A percentile compares a stretch with the other conserved stretches of the same genome.
Evolutionary conservation across 768 basidiomycete species (phyloP).

Genomic region (Tylopilus sp.): DNA sequence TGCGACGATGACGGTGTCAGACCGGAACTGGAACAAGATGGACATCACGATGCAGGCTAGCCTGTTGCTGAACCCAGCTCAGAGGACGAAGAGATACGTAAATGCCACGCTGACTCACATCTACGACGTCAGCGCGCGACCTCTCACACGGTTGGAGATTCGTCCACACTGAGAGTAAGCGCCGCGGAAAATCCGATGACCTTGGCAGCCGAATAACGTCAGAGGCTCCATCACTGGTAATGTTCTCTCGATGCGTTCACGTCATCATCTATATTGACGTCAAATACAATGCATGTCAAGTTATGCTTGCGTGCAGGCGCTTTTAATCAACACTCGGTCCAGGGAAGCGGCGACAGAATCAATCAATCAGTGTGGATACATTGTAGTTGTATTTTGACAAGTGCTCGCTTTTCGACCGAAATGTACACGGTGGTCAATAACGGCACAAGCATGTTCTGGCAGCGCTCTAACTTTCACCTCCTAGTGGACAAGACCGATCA

Average conservation of each 20-base stretch:
- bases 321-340: constrained; percentile 40
- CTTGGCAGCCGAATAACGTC: constrained; percentile 33
- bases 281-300: constrained; percentile 59
- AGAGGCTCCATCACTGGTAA: too few species aligned
- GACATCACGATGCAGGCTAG: too few species aligned
- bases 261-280: constrained; percentile 33
- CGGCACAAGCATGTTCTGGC: constrained; percentile 66
- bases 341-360: constrained; percentile 42
- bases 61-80: too few species aligned
- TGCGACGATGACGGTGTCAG: too few species aligned
- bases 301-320: constrained; percentile 51
- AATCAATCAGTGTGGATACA: not conserved
- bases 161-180: constrained; percentile 67
- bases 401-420: constrained; percentile 50
- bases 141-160: too few species aligned
- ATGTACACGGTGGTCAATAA: constrained; percentile 78
- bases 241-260: constrained; percentile 32
- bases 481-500: constrained; percentile 66
- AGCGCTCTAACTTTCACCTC: constrained; percentile 77
- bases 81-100: too few species aligned
- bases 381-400: not conserved
- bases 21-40: too few species aligned
- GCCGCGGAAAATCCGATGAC: constrained; percentile 63
- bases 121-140: too few species aligned
- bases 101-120: too few species aligned